phyloP scores from a whole-genome alignment of 352 stramenopile species.

The Globisporangium cystogenes region DNA sequence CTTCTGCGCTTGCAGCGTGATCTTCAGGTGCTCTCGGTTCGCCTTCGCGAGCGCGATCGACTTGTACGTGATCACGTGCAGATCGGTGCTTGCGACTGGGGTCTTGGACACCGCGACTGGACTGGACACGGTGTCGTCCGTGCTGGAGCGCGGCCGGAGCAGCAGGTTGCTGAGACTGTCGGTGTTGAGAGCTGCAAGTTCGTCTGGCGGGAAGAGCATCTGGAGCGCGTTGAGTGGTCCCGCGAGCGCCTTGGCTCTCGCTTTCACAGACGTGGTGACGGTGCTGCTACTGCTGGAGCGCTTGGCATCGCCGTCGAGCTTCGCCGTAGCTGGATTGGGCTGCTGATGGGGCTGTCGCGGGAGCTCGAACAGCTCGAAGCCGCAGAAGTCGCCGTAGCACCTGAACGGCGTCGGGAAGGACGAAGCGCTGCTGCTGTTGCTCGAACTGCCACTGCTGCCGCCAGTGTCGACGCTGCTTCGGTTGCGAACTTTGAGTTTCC shows the following conservation, averaged over 20 bases:
- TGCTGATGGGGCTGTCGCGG: conserved; percentile 7
- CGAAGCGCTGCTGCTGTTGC: neutral
- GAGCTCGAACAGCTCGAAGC: conserved; percentile 36
- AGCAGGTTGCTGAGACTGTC: conserved; percentile 33
- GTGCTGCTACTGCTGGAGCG: neutral
- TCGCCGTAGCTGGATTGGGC: neutral
- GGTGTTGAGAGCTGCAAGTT: conserved; percentile 29
- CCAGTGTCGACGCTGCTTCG: neutral
- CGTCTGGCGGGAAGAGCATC: conserved; percentile 47
- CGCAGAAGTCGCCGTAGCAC: conserved; percentile 73
- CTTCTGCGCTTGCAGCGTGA: conserved; percentile 9
- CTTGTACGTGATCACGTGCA: conserved; percentile 67
- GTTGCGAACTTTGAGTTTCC: neutral
- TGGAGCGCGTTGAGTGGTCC: conserved; percentile 27
- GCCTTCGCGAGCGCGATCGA: conserved; percentile 68
- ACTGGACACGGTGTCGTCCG: neutral
- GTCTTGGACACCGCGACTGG: neutral
- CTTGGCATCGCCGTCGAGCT: neutral
- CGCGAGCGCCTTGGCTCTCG: conserved; percentile 11
- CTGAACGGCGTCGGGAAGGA: conserved; percentile 71
- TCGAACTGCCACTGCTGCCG: neutral
- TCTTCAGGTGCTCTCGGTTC: conserved; percentile 42
- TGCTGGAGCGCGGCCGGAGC: conserved; percentile 9
- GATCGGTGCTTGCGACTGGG: conserved; percentile 13
- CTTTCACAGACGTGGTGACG: neutral